Evolutionary conservation across 306 rosid genomes (phyloP).

Genomic region (Trichosanthes truncata): DNA sequence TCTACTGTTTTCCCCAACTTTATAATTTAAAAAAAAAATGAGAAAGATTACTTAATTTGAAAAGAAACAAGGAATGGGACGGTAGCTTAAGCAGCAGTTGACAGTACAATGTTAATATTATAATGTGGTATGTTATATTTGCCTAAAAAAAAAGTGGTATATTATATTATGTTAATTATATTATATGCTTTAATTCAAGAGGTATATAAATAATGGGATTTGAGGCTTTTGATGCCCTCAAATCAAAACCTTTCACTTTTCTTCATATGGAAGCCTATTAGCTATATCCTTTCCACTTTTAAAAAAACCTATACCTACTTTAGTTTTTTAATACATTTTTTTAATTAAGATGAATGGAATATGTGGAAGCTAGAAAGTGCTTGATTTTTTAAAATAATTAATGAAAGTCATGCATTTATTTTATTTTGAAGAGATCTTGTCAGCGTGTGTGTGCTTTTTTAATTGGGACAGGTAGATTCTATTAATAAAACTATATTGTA

Average conservation of each 20-base stretch:
- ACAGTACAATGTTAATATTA: background rate
- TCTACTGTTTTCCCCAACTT: background rate
- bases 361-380: background rate
- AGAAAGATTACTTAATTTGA: background rate
- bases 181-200: background rate
- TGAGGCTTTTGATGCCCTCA: background rate
- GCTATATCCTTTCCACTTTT: background rate
- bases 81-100: background rate
- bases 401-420: background rate
- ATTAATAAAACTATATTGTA: no score
- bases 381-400: background rate
- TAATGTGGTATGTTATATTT: background rate
- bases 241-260: background rate
- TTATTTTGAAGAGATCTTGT: background rate
- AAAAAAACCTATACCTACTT: background rate
- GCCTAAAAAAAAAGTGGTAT: background rate
- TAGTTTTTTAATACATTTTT: background rate
- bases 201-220: background rate
- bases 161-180: background rate
- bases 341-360: background rate
- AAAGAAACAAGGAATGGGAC: background rate
- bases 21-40: background rate
- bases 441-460: background rate
- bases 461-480: no score
- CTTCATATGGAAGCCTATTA: conserved; percentile 3